A percentile compares a stretch with the other conserved stretches of the same genome.
Evolutionary conservation across 106 monocot species (phyloP).

Genomic region (Dactylorhiza incarnata): DNA sequence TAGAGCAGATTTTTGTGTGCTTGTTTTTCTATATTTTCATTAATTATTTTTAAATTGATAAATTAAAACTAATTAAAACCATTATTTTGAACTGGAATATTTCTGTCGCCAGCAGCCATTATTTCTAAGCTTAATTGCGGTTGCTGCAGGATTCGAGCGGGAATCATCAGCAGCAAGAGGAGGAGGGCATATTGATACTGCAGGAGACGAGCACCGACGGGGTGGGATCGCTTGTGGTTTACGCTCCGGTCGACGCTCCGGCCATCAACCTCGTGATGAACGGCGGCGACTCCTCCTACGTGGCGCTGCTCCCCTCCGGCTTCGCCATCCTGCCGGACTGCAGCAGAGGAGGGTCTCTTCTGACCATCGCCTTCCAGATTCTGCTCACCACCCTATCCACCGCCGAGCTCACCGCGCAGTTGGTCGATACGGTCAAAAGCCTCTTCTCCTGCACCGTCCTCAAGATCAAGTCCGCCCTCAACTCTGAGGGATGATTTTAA

Average conservation of each 20-base stretch:
- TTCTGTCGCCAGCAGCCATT: no score
- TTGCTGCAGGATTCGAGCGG: constrained; percentile 27
- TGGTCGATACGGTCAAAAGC: constrained; percentile 64
- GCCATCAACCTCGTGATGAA: constrained; percentile 68
- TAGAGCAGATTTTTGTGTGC: no score
- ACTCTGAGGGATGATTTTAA: constrained; percentile 15
- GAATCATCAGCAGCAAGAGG: constrained; percentile 28
- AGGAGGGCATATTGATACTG: constrained; percentile 48
- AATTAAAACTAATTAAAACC: no score
- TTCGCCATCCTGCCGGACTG: constrained; percentile 47
- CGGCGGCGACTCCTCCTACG: constrained; percentile 63
- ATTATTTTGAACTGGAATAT: no score
- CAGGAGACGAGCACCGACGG: constrained; percentile 67
- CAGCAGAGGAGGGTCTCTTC: constrained; percentile 32
- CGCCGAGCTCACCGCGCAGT: constrained; percentile 48
- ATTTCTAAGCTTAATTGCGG: no score
- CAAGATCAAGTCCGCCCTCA: constrained; percentile 45
- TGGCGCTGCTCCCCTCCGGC: constrained; percentile 63
- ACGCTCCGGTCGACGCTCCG: constrained; percentile 63
- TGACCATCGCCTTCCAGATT: constrained; percentile 70
- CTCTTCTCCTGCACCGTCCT: constrained; percentile 60
- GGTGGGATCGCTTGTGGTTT: constrained; percentile 57
- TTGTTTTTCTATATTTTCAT: no score
- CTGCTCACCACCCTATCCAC: constrained; percentile 55
- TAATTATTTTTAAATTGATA: no score